Conservation (phyloP, 2,329 filamentous ascomycete genomes). For the Exophiala sp. region DNA sequence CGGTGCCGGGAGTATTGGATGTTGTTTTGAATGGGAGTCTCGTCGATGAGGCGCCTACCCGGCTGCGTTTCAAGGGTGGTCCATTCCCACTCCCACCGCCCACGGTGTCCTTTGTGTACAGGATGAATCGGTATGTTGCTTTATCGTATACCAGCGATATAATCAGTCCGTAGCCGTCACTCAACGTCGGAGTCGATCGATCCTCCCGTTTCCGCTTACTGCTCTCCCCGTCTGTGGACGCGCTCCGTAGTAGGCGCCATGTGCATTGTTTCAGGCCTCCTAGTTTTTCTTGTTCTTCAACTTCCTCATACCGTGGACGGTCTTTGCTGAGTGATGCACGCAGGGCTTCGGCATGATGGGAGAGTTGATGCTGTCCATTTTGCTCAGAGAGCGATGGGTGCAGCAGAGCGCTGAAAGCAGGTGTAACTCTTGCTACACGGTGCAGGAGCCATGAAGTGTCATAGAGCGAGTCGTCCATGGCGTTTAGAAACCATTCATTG, state of each 20-base stretch:
- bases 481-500: background rate
- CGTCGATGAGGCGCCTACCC: background rate
- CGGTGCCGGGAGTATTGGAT: background rate
- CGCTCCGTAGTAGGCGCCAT: conserved; percentile 12
- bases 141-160: conserved; percentile 22
- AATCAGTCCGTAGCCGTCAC: conserved; percentile 6
- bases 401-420: conserved; percentile 1
- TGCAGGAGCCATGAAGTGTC: conserved; percentile 17
- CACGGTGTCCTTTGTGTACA: conserved; percentile 11
- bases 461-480: conserved; percentile 21
- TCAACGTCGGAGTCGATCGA: background rate
- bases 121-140: conserved; percentile 17
- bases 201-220: conserved; percentile 8
- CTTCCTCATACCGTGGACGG: conserved; percentile 17
- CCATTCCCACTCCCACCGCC: background rate
- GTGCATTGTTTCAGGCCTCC: conserved; percentile 18
- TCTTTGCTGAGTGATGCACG: conserved; percentile 8
- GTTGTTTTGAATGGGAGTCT: background rate
- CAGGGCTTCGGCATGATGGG: conserved; percentile 11
- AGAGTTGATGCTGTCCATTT: conserved; percentile 7
- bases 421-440: conserved; percentile 7
- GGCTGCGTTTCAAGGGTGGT: conserved; percentile 12
- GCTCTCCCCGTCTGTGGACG: background rate
- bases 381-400: conserved; percentile 7
- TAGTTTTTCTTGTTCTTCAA: conserved; percentile 22